These are phyloP conservation scores for Aureobasidium lini DNA, from an alignment of 2,329 filamentous ascomycete genomes.

Conservation along the genomic window DNA sequence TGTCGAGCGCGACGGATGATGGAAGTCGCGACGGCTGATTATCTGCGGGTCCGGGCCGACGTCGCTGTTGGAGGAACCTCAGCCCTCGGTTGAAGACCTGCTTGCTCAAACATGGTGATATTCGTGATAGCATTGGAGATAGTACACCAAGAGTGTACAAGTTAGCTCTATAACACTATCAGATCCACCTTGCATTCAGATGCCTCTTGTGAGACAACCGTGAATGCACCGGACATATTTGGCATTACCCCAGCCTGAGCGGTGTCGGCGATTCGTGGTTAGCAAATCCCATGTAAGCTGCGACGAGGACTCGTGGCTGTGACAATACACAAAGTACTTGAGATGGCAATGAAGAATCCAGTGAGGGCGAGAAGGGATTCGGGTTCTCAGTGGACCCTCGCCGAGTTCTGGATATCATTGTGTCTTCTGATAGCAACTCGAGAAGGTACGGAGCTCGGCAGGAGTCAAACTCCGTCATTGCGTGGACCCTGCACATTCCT, in stretches of 20 bases:
- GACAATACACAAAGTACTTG: no score
- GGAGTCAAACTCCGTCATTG: neutral
- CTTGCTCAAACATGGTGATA: neutral
- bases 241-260: neutral
- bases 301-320: no score
- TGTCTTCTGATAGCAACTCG: no score
- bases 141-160: no score
- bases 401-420: no score
- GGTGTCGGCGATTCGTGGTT: slow-evolving; percentile 10
- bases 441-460: neutral
- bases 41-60: neutral
- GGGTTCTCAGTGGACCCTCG: no score
- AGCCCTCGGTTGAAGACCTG: neutral
- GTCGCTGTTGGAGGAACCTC: neutral
- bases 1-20: neutral
- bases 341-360: no score
- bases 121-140: no score
- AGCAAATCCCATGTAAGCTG: neutral
- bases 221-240: neutral
- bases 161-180: no score
- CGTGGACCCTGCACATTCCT: neutral
- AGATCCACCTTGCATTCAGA: neutral
- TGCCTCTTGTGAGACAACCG: neutral
- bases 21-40: slow-evolving; percentile 6
- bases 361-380: no score